Conservation (phyloP, 2,329 filamentous ascomycete genomes). For the Fusarium sp. region DNA sequence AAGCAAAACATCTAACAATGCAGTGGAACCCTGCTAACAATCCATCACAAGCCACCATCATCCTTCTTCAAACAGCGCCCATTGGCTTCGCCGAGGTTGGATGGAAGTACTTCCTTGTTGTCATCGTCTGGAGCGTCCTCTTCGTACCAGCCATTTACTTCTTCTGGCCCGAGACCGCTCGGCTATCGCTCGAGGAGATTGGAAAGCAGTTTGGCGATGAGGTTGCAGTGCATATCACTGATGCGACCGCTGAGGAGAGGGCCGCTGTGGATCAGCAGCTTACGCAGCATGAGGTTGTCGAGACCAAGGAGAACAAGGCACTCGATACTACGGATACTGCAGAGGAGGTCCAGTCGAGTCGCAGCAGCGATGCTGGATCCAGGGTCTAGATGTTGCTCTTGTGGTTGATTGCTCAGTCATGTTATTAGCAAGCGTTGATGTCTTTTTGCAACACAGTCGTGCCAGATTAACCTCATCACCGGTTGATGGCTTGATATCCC, state of each 20-base stretch:
- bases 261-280: conserved; percentile 24
- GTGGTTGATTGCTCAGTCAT: background rate
- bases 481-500: background rate
- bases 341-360: conserved; percentile 1
- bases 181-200: conserved; percentile 57
- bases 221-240: conserved; percentile 59
- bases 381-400: background rate
- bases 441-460: background rate
- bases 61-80: conserved; percentile 58
- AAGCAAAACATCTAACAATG: background rate
- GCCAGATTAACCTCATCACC: background rate
- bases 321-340: background rate
- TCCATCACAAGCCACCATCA: conserved; percentile 50
- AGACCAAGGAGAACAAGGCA: background rate
- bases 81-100: conserved; percentile 56
- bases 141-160: conserved; percentile 49
- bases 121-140: conserved; percentile 56
- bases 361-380: conserved; percentile 9
- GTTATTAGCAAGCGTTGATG: background rate
- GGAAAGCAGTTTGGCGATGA: conserved; percentile 59
- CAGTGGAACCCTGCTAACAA: background rate
- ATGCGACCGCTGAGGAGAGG: conserved; percentile 52
- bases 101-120: conserved; percentile 64
- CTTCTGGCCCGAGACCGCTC: conserved; percentile 48
- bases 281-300: background rate